These are phyloP conservation scores for Aspergillus carbonarius DNA, from an alignment of 2,329 filamentous ascomycete genomes.

Conservation along the genomic window DNA sequence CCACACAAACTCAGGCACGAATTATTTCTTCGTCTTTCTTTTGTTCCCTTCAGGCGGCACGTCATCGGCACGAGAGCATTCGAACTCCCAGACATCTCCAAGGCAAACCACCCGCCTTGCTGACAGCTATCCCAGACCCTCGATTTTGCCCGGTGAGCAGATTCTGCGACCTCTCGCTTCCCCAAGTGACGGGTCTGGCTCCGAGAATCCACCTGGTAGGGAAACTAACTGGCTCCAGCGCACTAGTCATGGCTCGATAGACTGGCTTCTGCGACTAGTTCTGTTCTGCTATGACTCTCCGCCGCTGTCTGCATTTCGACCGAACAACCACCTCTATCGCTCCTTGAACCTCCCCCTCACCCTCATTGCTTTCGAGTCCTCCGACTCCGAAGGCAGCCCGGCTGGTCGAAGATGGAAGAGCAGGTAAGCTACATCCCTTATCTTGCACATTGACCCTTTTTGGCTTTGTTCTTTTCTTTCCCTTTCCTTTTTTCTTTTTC, in stretches of 20 bases:
- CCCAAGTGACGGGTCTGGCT: slow-evolving; percentile 1
- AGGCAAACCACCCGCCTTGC: neutral
- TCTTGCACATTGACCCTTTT: slow-evolving; percentile 5
- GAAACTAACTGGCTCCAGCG: neutral
- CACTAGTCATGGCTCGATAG: slow-evolving; percentile 8
- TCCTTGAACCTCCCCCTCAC: slow-evolving; percentile 2
- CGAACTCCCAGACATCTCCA: neutral
- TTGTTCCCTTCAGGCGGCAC: neutral
- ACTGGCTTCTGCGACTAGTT: neutral
- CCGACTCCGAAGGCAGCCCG: slow-evolving; percentile 30
- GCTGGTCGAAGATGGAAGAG: slow-evolving; percentile 47
- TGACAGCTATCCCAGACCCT: neutral
- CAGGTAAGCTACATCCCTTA: slow-evolving; percentile 35
- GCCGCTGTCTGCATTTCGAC: slow-evolving; percentile 5
- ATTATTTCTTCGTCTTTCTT: neutral
- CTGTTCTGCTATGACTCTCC: slow-evolving; percentile 6
- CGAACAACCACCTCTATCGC: slow-evolving; percentile 5
- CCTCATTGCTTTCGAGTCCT: slow-evolving; percentile 7
- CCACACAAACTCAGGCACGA: slow-evolving; percentile 8
- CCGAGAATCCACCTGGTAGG: neutral
- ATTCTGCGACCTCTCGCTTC: neutral
- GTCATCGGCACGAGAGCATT: neutral
- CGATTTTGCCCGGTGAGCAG: neutral
- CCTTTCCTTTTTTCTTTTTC: slow-evolving; percentile 5
- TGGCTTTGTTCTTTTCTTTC: neutral